Percentiles rank a stretch among this genome's conserved stretches.
Conservation (phyloP, 495 filamentous ascomycete species). For the Mytilinidion resinicola region DNA sequence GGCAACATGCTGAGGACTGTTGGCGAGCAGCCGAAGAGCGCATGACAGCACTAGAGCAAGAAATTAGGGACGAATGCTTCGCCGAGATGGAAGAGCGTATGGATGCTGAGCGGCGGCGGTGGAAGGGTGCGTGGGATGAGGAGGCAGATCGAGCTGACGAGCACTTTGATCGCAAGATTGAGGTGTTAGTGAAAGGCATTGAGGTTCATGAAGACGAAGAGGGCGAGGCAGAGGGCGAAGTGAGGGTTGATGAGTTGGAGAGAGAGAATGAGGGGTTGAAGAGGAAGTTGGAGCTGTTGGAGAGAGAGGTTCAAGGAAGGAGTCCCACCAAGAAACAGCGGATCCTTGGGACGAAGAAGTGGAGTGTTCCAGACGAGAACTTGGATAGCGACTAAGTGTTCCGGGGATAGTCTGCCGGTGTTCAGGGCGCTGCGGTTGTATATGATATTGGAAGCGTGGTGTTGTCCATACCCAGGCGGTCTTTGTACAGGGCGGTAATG, state of each 20-base stretch:
- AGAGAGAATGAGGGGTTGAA: constrained; percentile 31
- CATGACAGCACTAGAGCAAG: constrained; percentile 67
- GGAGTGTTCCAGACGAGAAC: constrained; percentile 3
- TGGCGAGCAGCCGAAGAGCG: constrained; percentile 53
- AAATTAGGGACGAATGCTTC: constrained; percentile 84
- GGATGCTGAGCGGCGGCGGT: constrained; percentile 64
- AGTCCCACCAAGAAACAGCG: constrained; percentile 36
- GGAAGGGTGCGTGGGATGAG: constrained; percentile 64
- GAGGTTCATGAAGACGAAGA: constrained; percentile 23
- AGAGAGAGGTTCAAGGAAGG: constrained; percentile 27
- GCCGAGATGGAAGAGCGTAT: constrained; percentile 75
- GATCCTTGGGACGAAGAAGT: constrained; percentile 33
- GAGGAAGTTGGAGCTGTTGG: constrained; percentile 24
- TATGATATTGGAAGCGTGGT: no score
- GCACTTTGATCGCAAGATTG: constrained; percentile 84
- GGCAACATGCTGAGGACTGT: constrained; percentile 35
- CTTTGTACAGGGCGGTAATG: no score
- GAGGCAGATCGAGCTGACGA: constrained; percentile 65
- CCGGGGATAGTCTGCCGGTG: no score
- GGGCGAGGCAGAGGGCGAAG: constrained; percentile 3
- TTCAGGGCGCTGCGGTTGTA: no score
- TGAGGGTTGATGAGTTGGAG: constrained; percentile 27
- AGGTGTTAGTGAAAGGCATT: constrained; percentile 60
- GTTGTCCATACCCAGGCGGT: no score
- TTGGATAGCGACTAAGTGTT: no score